Percentiles rank a stretch among this genome's conserved stretches.
phyloP scores from a whole-genome alignment of 805 yeast genomes.

The Ogataea thermomethanolica region DNA sequence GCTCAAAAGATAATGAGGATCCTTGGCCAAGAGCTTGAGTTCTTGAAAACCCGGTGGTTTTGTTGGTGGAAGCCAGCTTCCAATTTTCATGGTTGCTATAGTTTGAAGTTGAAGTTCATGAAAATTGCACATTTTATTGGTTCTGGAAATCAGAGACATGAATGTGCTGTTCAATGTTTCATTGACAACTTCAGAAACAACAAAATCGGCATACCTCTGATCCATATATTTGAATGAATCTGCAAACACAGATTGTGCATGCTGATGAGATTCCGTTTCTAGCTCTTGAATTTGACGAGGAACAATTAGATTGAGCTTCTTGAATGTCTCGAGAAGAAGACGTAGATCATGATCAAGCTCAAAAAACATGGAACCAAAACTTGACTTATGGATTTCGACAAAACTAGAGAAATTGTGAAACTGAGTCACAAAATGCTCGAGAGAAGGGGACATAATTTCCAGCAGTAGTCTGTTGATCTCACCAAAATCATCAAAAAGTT shows the following conservation, averaged over 20 bases:
- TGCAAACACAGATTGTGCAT: slow-evolving; percentile 41
- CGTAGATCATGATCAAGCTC: slow-evolving; percentile 40
- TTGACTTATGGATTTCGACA: slow-evolving; percentile 40
- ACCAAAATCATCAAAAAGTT: slow-evolving; percentile 36
- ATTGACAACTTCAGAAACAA: slow-evolving; percentile 56
- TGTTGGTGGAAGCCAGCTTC: slow-evolving; percentile 69
- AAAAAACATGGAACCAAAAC: slow-evolving; percentile 51
- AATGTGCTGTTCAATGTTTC: slow-evolving; percentile 37
- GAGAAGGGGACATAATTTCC: slow-evolving; percentile 50
- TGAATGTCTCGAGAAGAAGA: slow-evolving; percentile 14
- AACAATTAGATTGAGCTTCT: slow-evolving; percentile 14
- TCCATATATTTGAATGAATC: slow-evolving; percentile 59
- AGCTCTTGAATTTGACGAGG: slow-evolving; percentile 15
- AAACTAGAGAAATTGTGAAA: slow-evolving; percentile 37
- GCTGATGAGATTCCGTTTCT: slow-evolving; percentile 1
- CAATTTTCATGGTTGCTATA: slow-evolving; percentile 51
- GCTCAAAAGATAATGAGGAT: slow-evolving; percentile 52
- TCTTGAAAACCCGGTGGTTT: slow-evolving; percentile 65
- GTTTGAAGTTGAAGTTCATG: slow-evolving; percentile 48
- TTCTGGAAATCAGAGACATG: slow-evolving; percentile 62
- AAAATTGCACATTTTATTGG: slow-evolving; percentile 63
- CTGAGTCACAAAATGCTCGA: slow-evolving; percentile 39
- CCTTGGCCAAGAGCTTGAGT: slow-evolving; percentile 44
- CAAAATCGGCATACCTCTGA: slow-evolving; percentile 37
- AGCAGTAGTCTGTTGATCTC: slow-evolving; percentile 48